Evolutionary conservation across 176 grass and related monocot species (phyloP), one percentile per base, ranked within the genome.

Genomic region (Zea mays): DNA sequence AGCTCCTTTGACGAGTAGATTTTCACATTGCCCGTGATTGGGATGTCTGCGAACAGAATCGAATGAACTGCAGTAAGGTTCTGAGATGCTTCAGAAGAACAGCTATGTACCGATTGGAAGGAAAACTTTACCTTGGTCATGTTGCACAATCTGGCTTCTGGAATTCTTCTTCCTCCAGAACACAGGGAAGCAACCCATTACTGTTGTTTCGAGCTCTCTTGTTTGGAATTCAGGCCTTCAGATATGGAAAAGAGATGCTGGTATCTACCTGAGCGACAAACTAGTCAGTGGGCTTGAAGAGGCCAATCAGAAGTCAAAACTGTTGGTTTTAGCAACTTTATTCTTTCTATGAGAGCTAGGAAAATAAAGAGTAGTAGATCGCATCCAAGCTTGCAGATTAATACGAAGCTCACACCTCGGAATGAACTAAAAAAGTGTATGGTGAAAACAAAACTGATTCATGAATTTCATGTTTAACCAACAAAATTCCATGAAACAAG

Each of bases 1-100:
- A 97, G 59, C 57, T 93, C 89, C 57, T 84, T 97, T 79, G 70
- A 90, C 10, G 91, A 82, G 82, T 90, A 97, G 16, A 91, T 86
- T 81, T 87, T 97, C 43, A 90, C 86, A 52, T 91, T 90, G 6
- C 90, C 47, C 7, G 71, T 4, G 7, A 42, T 63, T 0, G 68
- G 67, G 49, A 80, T 76, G 57, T 84, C 94, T 93, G 74, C 2
- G 0, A 69, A 56, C 27, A 76, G 72, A 64, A 73, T 48, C 11
- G 2, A 19, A 56, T 78, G 14, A 74, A 54, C 62, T 64, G 67
- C 33, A 69, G 10, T 55, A 80, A 79, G 75, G 46, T 43, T 58
- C 16, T 12, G 20, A 55, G 44, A 57, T 80, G 68, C 19, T 79
- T 48, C 42, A 51, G 16, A 74, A 63, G 62, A 78, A 75, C 62